Base-by-base conservation (phyloP, 169 alveolate species). In the Plasmodium vivax region DNA sequence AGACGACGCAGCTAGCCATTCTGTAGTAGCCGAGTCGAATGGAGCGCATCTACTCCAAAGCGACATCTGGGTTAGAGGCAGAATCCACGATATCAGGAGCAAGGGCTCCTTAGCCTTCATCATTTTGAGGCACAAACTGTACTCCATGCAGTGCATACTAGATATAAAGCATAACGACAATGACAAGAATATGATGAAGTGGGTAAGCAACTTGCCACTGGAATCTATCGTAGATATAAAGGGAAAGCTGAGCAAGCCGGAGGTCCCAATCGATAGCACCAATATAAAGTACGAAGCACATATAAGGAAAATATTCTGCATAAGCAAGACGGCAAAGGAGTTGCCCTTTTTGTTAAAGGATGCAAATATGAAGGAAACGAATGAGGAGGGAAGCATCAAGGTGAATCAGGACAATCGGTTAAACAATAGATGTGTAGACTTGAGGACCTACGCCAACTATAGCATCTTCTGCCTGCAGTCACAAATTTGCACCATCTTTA, bases 271-370 rank as follows among this genome's bases (percentile, higher is more conserved):
- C 12, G 96, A 96, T 79, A 95, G 98, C 58, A 98, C 99, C 41
- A 97, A 99, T 43, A 98, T 98, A 83, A 96, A 96, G 84, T 96
- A 98, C 43, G 99, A 99, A 93, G 87, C 99, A 43, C 95, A 96
- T 32, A 97, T 98, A 71, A 93, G 94, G 83, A 98, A 98, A 92
- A 81, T 98, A 88, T 98, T 94, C 96, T 97, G 99, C 82, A 97
- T 98, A 68, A 95, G 98, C 56, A 90, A 96, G 96, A 96, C 98
- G 96, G 27, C 41, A 4, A 93, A 93, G 43, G 98, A 96, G 73
- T 97, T 99, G 87, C 99, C 99, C 6, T 98, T 99, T 97, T 98
- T 98, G 95, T 93, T 99, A 54, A 98, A 98, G 45, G 99, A 99
- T 96, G 99, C 99, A 14, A 98, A 97, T 95, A 94, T 97, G 93